These are phyloP conservation scores for Phaeoacremonium minimum DNA, from an alignment of 2,329 filamentous ascomycete genomes.

Conservation along the genomic window DNA sequence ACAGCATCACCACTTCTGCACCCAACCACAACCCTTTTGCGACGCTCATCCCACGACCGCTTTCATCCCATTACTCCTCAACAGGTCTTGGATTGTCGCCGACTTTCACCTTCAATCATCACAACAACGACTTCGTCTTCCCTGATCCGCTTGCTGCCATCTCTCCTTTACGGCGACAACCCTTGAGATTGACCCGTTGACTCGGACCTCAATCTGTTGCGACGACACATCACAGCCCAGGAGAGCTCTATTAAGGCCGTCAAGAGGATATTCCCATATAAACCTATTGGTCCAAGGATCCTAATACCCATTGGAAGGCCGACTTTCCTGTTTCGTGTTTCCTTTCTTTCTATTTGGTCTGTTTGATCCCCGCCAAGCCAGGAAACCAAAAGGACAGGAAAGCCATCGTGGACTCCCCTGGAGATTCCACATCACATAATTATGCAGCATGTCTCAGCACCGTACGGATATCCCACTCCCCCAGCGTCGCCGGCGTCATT, in stretches of 20 bases:
- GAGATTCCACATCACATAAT: constrained; percentile 30
- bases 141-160: background rate
- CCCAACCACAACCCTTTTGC: constrained; percentile 19
- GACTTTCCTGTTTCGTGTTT: background rate
- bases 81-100: background rate
- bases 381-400: background rate
- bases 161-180: constrained; percentile 1
- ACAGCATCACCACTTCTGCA: constrained; percentile 5
- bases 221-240: constrained; percentile 14
- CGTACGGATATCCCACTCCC: constrained; percentile 52
- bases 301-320: background rate
- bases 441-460: constrained; percentile 55
- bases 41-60: constrained; percentile 29
- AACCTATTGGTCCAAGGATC: background rate
- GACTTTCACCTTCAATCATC: too few relatives aligned
- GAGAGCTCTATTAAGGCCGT: background rate
- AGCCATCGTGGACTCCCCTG: too few relatives aligned
- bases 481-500: constrained; percentile 50
- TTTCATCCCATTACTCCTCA: constrained; percentile 12
- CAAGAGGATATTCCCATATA: background rate
- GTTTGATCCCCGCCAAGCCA: background rate
- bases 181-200: constrained; percentile 1
- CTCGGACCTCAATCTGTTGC: constrained; percentile 10
- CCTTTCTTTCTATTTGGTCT: background rate
- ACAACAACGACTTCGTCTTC: background rate